Evolutionary conservation across 129 eudicot species (phyloP).

Genomic region (Lactuca saligna): DNA sequence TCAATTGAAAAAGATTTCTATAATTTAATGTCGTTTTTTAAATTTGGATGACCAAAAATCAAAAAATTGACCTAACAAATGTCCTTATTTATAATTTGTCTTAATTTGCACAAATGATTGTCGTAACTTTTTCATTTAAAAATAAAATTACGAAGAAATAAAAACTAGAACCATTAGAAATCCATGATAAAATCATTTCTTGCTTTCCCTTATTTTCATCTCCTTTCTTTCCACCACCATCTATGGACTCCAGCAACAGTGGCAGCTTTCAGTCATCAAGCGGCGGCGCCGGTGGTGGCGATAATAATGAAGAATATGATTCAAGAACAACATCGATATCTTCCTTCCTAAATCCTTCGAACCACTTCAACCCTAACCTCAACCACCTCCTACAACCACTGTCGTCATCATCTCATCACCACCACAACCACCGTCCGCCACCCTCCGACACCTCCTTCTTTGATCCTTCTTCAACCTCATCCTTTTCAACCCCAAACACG

Average conservation of each 20-base stretch:
- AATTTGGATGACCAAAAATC: background rate
- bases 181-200: constrained; percentile 12
- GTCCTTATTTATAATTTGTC: background rate
- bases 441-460: constrained; percentile 32
- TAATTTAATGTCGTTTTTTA: background rate
- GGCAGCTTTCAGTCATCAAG: constrained; percentile 73
- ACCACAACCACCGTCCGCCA: constrained; percentile 20
- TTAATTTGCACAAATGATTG: background rate
- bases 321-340: constrained; percentile 46
- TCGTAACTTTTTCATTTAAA: background rate
- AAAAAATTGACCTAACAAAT: background rate
- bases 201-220: constrained; percentile 12
- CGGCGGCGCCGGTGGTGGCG: constrained; percentile 38
- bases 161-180: constrained; percentile 23
- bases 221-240: constrained; percentile 35
- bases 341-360: constrained; percentile 38
- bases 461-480: constrained; percentile 22
- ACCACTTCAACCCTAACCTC: constrained; percentile 30
- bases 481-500: constrained; percentile 28
- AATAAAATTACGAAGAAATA: background rate
- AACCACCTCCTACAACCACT: constrained; percentile 26
- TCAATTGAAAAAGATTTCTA: no score
- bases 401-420: constrained; percentile 8
- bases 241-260: constrained; percentile 66
- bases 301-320: constrained; percentile 56